Evolutionary conservation across 768 basidiomycete species (phyloP).

Genomic region (Coprinellus aureogranulatus): DNA sequence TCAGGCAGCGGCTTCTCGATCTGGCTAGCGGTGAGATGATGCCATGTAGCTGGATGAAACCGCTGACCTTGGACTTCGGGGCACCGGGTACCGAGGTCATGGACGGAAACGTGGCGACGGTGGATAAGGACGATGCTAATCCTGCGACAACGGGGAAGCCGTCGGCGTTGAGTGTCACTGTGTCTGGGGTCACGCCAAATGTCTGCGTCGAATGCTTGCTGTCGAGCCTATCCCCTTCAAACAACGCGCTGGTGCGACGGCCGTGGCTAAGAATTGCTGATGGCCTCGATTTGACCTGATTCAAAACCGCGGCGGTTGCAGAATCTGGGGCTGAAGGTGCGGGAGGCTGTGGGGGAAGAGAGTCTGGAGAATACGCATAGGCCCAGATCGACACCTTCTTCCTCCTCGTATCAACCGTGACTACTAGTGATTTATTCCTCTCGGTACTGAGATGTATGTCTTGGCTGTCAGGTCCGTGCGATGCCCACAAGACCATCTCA

Average conservation of each 20-base stretch:
- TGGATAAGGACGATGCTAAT: not conserved
- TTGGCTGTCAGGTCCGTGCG: constrained; percentile 37
- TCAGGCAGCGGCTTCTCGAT: not conserved
- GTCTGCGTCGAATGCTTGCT: constrained; percentile 5
- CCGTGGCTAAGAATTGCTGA: not conserved
- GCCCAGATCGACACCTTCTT: constrained; percentile 66
- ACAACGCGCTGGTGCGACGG: constrained; percentile 5
- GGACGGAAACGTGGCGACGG: not conserved
- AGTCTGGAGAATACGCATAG: constrained; percentile 64
- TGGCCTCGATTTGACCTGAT: not conserved
- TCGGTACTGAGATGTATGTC: constrained; percentile 27
- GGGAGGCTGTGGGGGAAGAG: constrained; percentile 26
- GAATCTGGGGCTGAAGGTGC: not conserved
- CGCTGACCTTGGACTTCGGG: not conserved
- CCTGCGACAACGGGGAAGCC: not conserved
- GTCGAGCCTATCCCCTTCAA: constrained; percentile 8
- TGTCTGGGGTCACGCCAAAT: not conserved
- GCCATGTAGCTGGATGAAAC: not conserved
- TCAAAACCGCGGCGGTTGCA: not conserved
- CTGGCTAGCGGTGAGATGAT: not conserved
- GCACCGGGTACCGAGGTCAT: not conserved
- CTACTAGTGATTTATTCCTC: constrained; percentile 22
- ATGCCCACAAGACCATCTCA: constrained; percentile 66
- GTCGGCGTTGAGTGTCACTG: not conserved
- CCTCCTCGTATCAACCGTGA: constrained; percentile 58